These are phyloP conservation scores for Backusella tuberculispora DNA, from an alignment of 192 early-diverging fungal species.

Conservation along the genomic window DNA sequence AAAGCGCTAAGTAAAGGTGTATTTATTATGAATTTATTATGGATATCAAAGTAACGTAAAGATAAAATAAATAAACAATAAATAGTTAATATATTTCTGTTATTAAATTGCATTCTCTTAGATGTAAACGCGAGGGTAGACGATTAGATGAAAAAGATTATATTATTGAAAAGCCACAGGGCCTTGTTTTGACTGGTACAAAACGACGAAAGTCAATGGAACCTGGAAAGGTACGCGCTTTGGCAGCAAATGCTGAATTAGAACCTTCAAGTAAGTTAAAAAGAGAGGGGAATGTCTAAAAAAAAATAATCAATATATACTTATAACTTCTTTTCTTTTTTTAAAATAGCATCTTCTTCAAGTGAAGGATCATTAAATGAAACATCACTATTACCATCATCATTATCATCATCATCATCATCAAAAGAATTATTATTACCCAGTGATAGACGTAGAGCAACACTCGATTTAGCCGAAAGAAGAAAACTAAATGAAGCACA, in stretches of 20 bases:
- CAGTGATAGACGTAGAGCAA: neutral
- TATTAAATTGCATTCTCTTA: neutral
- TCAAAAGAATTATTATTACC: neutral
- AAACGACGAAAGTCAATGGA: constrained; percentile 45
- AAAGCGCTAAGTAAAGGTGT: constrained; percentile 29
- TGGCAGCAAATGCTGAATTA: neutral
- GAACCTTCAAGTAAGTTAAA: neutral
- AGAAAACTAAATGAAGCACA: neutral
- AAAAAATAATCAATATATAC: too few relatives aligned
- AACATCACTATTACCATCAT: neutral
- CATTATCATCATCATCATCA: neutral
- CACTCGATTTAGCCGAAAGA: neutral
- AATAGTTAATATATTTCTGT: too few relatives aligned
- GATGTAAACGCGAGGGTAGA: constrained; percentile 25
- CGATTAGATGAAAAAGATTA: constrained; percentile 34
- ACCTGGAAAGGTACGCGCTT: constrained; percentile 33
- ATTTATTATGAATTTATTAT: constrained; percentile 36
- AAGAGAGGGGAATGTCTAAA: too few relatives aligned
- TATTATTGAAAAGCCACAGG: constrained; percentile 23
- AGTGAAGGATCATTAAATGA: neutral
- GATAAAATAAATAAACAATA: too few relatives aligned
- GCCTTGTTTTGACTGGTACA: neutral
- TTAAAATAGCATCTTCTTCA: too few relatives aligned
- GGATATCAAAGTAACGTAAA: constrained; percentile 28
- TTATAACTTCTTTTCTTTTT: too few relatives aligned